Conservation (phyloP, 1,139 yeast genomes). For the Geotrichum histeridarum region DNA sequence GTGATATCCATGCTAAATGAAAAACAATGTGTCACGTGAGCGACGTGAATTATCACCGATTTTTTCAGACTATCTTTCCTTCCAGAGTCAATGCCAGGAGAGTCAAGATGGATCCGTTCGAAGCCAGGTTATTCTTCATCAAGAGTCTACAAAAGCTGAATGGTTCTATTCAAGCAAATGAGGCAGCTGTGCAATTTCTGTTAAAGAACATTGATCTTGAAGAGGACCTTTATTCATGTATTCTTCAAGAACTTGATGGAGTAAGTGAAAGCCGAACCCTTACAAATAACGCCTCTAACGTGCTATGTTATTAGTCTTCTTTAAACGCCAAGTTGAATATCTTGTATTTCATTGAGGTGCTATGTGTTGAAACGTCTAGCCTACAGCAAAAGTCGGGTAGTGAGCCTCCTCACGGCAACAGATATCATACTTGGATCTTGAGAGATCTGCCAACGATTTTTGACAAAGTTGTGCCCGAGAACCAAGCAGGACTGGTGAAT, state of each 20-base stretch:
- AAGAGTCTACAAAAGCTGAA: slow-evolving; percentile 56
- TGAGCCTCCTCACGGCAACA: slow-evolving; percentile 4
- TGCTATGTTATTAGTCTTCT: slow-evolving; percentile 9
- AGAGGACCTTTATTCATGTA: slow-evolving; percentile 68
- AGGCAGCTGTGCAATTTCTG: slow-evolving; percentile 56
- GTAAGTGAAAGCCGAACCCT: slow-evolving; percentile 22
- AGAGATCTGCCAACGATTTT: slow-evolving; percentile 49
- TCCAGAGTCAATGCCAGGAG: not conserved
- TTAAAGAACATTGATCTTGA: slow-evolving; percentile 53
- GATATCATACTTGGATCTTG: slow-evolving; percentile 35
- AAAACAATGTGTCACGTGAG: too few species aligned
- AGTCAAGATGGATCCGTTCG: slow-evolving; percentile 65
- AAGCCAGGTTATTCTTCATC: slow-evolving; percentile 64
- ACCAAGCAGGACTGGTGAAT: slow-evolving; percentile 45
- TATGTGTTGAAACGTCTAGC: slow-evolving; percentile 14
- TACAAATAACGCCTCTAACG: not conserved
- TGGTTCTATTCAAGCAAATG: slow-evolving; percentile 56
- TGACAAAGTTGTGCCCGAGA: slow-evolving; percentile 49
- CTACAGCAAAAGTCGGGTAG: slow-evolving; percentile 33
- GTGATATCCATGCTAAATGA: too few species aligned
- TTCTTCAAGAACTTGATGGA: slow-evolving; percentile 60
- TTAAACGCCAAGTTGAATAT: slow-evolving; percentile 16
- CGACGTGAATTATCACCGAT: not conserved
- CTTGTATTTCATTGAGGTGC: slow-evolving; percentile 14
- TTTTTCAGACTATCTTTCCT: not conserved